These are phyloP conservation scores for Lobulomyces angularis DNA, from an alignment of 192 early-diverging fungal species.

Conservation along the genomic window DNA sequence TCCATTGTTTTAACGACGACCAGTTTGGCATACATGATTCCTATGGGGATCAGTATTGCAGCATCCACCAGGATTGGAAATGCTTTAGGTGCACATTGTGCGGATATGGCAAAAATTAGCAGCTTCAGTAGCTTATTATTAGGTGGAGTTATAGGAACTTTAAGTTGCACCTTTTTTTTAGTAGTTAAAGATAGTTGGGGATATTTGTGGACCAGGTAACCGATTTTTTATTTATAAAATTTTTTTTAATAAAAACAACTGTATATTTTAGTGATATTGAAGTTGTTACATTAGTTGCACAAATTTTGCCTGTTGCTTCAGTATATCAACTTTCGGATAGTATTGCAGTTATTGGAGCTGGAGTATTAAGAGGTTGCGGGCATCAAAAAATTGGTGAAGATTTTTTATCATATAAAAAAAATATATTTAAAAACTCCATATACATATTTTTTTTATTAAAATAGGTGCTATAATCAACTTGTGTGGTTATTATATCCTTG, in stretches of 20 bases:
- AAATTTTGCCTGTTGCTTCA: conserved; percentile 67
- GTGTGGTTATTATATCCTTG: conserved; percentile 51
- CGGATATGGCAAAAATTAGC: too few relatives aligned
- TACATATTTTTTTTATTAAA: not conserved
- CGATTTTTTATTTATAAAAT: too few relatives aligned
- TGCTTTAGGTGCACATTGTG: conserved; percentile 37
- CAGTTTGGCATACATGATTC: conserved; percentile 58
- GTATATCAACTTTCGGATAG: conserved; percentile 45
- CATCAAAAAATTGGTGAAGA: conserved; percentile 52
- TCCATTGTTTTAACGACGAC: conserved; percentile 60
- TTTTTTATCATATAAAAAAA: too few relatives aligned
- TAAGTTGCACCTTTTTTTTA: conserved; percentile 41
- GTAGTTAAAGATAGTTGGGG: conserved; percentile 43
- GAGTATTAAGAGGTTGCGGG: conserved; percentile 66
- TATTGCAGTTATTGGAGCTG: conserved; percentile 30
- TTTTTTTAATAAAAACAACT: too few relatives aligned
- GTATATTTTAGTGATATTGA: too few relatives aligned
- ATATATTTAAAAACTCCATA: too few relatives aligned
- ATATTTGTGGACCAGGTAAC: conserved; percentile 51
- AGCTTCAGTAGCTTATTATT: too few relatives aligned
- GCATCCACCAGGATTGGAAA: conserved; percentile 64
- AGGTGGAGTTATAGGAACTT: conserved; percentile 31
- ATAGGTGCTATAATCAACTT: conserved; percentile 25
- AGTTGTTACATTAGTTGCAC: conserved; percentile 57
- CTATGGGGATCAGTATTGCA: conserved; percentile 68